A percentile compares a stretch with the other conserved stretches of the same genome.
These are phyloP conservation scores for Carex sylvatica DNA, from an alignment of 202 grass and related monocot genomes.

Conservation along the genomic window DNA sequence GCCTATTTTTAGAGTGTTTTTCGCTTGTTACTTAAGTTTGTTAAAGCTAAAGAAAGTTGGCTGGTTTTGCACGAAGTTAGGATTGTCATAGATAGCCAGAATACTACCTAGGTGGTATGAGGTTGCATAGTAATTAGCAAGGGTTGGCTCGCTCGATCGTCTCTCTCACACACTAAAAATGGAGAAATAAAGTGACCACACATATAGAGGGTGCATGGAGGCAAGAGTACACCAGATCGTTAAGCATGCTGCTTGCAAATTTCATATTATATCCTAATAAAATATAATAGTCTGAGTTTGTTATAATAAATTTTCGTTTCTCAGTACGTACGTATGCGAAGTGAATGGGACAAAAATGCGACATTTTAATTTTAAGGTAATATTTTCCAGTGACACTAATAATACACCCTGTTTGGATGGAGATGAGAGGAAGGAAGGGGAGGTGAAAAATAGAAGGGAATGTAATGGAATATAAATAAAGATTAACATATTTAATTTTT, in stretches of 20 bases:
- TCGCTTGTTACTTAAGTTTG: slow-evolving; percentile 14
- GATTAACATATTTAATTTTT: no score
- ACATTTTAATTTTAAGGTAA: not conserved
- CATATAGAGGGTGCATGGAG: not conserved
- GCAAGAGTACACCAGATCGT: not conserved
- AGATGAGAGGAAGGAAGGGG: no score
- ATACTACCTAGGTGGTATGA: not conserved
- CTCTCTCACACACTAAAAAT: slow-evolving; percentile 2
- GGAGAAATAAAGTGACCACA: not conserved
- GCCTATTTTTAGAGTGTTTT: slow-evolving; percentile 17
- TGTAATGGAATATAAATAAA: no score
- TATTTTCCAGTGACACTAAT: not conserved
- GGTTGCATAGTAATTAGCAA: slow-evolving; percentile 5
- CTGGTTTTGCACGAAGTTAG: slow-evolving; percentile 11
- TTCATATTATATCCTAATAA: not conserved
- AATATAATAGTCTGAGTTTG: not conserved
- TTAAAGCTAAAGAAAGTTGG: slow-evolving; percentile 10
- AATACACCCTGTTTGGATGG: no score
- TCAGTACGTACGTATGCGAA: not conserved
- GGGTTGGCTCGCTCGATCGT: no score
- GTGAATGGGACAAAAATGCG: not conserved
- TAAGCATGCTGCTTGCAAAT: not conserved
- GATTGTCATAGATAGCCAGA: not conserved
- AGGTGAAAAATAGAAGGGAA: no score
- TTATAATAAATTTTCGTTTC: not conserved